These are phyloP conservation scores for Fusarium begoniae DNA, from an alignment of 2,329 filamentous ascomycete genomes.

Conservation along the genomic window DNA sequence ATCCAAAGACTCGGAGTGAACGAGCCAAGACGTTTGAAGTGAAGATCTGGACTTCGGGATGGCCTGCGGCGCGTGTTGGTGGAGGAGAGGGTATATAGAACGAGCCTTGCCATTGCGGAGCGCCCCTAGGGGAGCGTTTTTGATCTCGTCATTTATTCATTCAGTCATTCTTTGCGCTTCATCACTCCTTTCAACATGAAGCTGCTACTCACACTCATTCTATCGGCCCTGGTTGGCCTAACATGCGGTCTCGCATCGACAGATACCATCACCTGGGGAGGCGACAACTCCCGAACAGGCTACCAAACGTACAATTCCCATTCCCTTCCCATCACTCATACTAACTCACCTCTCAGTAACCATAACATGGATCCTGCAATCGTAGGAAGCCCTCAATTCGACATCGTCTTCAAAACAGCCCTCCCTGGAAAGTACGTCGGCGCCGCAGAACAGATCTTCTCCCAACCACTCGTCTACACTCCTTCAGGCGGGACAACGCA, in stretches of 20 bases:
- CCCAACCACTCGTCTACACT: constrained; percentile 61
- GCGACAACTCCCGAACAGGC: constrained; percentile 62
- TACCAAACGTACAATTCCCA: constrained; percentile 57
- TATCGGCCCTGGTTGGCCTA: constrained; percentile 47
- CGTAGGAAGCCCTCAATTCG: constrained; percentile 64
- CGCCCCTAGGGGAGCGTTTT: not conserved
- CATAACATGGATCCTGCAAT: constrained; percentile 71
- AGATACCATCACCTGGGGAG: constrained; percentile 68
- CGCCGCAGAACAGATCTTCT: constrained; percentile 61
- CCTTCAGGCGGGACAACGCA: constrained; percentile 56
- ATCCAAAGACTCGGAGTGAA: not conserved
- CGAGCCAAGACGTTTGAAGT: not conserved
- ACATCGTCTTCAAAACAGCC: constrained; percentile 61
- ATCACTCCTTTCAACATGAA: constrained; percentile 34
- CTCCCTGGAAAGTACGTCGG: constrained; percentile 63
- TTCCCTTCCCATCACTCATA: not conserved
- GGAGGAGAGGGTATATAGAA: constrained; percentile 16
- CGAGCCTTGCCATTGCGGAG: not conserved
- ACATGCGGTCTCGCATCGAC: constrained; percentile 53
- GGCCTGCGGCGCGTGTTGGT: not conserved
- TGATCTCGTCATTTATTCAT: constrained; percentile 1
- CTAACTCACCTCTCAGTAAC: constrained; percentile 47
- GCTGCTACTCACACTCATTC: constrained; percentile 39
- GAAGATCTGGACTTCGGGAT: not conserved
- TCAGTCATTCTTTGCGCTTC: constrained; percentile 1